Evolutionary conservation across 306 rosid species (phyloP), one percentile per base, ranked within the genome.

Genomic region (Vicia villosa): DNA sequence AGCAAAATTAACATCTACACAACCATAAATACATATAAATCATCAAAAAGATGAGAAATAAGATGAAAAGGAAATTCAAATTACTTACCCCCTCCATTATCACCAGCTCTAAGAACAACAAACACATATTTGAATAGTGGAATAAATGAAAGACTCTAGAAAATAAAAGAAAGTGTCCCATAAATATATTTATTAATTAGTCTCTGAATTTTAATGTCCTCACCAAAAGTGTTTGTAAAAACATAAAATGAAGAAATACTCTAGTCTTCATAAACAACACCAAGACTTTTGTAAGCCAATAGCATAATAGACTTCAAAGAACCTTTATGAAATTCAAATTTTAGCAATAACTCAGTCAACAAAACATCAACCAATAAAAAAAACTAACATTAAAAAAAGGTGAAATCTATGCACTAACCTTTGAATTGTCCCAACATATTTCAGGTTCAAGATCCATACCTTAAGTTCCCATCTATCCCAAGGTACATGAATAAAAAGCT

Each of bases 1-100:
- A 52, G 99, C 99, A 86, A 95, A 95, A 17, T 97, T 95, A 32
- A 97, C 99, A 8, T 97, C 99, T 95, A 83, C 86, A 81, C n/a
- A 66, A 78, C 45, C 77, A 84, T 26, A 58, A 58, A 54, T 11
- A 5, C 63, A 59, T n/a, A n/a, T 54, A 65, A 81, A 22, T 20
- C 55, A 73, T 63, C 73, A 76, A 69, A 32, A 70, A 3, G 19
- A 73, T 14, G 19, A 42, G 69, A 30, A 10, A 42, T 0, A 8
- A 45, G 20, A 34, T 30, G 38, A 34, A 6, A 34, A 34, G 34
- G 7, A 7, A 34, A 34, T 24, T 4, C 37, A 32, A 12, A 20
- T 17, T 34, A 43, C 85, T 68, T 80, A 94, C 99, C 99, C 76
- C 91, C 99, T 74, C 99, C 99, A 36, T 90, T 94, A 58, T 94